phyloP scores from a whole-genome alignment of 2,329 filamentous ascomycete genomes.

The Trichoderma lentiforme region DNA sequence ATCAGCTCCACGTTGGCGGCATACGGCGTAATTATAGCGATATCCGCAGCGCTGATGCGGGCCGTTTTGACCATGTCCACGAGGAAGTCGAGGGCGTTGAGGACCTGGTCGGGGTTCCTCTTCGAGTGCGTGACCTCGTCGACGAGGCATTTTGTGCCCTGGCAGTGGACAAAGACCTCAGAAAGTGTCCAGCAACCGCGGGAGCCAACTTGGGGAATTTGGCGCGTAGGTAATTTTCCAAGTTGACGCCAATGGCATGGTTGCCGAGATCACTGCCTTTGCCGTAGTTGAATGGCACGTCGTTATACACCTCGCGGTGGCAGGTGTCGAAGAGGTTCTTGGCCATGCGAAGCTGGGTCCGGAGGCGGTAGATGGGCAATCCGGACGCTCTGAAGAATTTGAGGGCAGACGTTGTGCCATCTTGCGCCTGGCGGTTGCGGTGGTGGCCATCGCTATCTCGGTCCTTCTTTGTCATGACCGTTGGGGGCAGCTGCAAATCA shows the following conservation, averaged over 20 bases:
- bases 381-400: neutral
- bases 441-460: neutral
- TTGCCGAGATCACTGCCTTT: neutral
- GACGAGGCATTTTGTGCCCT: neutral
- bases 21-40: neutral
- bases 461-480: neutral
- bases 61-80: neutral
- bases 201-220: neutral
- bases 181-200: neutral
- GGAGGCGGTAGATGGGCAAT: neutral
- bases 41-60: accelerated
- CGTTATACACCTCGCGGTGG: constrained; percentile 19
- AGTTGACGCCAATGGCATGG: neutral
- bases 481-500: neutral
- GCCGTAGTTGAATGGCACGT: constrained; percentile 19
- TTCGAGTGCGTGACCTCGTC: constrained; percentile 16
- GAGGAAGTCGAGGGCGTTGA: neutral
- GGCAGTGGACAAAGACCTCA: constrained; percentile 24
- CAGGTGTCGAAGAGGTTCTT: constrained; percentile 21
- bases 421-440: neutral
- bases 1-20: neutral
- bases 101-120: neutral
- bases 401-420: neutral
- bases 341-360: neutral
- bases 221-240: neutral